Percentiles rank a stretch among this genome's conserved stretches.
Conservation (phyloP, 2,329 filamentous ascomycete species). For the Xylariaceae sp. region DNA sequence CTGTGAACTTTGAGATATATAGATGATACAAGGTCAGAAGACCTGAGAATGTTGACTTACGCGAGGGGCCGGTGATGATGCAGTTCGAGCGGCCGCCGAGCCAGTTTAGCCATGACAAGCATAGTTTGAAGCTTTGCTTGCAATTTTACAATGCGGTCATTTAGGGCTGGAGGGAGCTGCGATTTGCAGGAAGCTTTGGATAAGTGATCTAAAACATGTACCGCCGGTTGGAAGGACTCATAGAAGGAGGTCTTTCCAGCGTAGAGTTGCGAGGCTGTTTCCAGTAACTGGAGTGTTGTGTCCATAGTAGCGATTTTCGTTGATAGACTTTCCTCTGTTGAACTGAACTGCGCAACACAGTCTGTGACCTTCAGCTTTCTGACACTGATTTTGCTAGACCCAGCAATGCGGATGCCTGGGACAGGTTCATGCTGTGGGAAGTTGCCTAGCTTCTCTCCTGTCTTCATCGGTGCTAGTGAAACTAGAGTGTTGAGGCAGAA, state of each 20-base stretch:
- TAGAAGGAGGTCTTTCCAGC: constrained; percentile 72
- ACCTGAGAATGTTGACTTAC: constrained; percentile 63
- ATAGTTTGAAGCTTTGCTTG: constrained; percentile 56
- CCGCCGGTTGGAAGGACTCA: constrained; percentile 76
- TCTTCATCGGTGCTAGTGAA: constrained; percentile 64
- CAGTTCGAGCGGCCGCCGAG: constrained; percentile 80
- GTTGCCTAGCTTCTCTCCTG: constrained; percentile 51
- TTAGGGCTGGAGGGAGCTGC: constrained; percentile 55
- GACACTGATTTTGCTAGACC: constrained; percentile 47
- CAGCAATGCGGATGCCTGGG: constrained; percentile 55
- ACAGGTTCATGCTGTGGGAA: constrained; percentile 68
- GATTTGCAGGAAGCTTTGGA: constrained; percentile 55
- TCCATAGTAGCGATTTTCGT: constrained; percentile 62
- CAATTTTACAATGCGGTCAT: constrained; percentile 49
- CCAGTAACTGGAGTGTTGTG: constrained; percentile 69
- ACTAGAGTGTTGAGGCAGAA: constrained; percentile 78
- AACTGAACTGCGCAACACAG: constrained; percentile 47
- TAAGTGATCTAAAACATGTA: constrained; percentile 66
- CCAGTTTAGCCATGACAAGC: constrained; percentile 65
- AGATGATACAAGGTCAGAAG: not conserved
- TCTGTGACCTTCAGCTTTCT: constrained; percentile 67
- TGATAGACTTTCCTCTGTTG: constrained; percentile 41
- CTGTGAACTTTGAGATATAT: not conserved
- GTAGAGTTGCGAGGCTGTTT: constrained; percentile 75
- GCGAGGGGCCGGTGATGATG: constrained; percentile 88